Evolutionary conservation across 768 basidiomycete species (phyloP), one percentile per base, ranked within the genome.

Genomic region (Peribolospora kevripleyi): DNA sequence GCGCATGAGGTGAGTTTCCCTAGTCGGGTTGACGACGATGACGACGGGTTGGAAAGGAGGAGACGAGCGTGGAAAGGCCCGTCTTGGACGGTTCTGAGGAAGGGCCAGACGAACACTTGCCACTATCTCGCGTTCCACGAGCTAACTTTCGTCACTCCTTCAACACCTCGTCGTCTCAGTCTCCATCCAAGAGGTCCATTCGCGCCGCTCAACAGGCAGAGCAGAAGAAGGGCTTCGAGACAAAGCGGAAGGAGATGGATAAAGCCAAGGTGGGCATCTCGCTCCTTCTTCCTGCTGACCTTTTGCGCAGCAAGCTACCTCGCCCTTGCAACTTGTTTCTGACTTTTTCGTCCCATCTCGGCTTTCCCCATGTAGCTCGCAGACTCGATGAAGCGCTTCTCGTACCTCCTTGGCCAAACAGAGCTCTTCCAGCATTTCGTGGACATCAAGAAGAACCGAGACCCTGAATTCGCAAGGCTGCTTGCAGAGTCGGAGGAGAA

Each of bases 361-460:
- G 25, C 25, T 25, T 25, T 25, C 25, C 25, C 25, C 25, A 25
- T 25, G 25, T 60, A 95, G 86, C 75, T 88, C 46, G 71, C 84
- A 14, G 90, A 95, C 64, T 85, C 88, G 7, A 84, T 95, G 58
- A 97, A 97, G 67, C 81, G 88, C 13, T 97, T 95, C 65, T 84
- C 84, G 2, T 97, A 95, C 68, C 76, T 97, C n/a, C 75, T 98
- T 2, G 93, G 93, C 6, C 90, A 98, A 67, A 97, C 91, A 0
- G 93, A 97, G 60, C 73, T 97, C 14, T 98, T 98, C 73, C 86
- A 87, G 62, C 91, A 97, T 67, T 97, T 97, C 65, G 84, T 95
- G 6, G 87, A 95, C 66, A 81, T 95, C 68, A 93, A 93, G 83
- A 76, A 77, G 70, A 77, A 84, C 46, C 80, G 85, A 14, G 88